Evolutionary conservation across 495 filamentous ascomycete genomes (phyloP).

Genomic region (Chaetomium tenue): DNA sequence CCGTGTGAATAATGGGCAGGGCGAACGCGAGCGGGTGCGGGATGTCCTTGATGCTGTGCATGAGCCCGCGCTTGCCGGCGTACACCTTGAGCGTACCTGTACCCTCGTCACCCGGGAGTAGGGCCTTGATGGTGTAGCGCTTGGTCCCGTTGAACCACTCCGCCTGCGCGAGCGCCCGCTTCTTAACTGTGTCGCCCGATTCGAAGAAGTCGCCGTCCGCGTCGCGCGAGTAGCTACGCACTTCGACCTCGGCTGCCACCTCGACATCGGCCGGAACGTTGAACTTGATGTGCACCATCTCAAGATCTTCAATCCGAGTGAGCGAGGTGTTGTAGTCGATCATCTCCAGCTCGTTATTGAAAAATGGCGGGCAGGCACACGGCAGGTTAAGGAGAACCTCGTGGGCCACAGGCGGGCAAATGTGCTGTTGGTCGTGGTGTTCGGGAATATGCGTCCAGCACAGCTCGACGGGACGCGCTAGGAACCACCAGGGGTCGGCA

Average conservation of each 20-base stretch:
- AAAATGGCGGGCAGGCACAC: constrained; percentile 80
- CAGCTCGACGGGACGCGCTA: constrained; percentile 77
- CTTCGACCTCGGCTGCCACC: constrained; percentile 89
- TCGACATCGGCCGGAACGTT: constrained; percentile 86
- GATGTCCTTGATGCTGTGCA: constrained; percentile 93
- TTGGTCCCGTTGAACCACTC: constrained; percentile 87
- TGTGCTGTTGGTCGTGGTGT: constrained; percentile 81
- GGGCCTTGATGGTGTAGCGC: constrained; percentile 86
- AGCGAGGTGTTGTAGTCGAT: constrained; percentile 89
- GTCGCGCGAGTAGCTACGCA: constrained; percentile 73
- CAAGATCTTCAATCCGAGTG: constrained; percentile 80
- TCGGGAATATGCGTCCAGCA: constrained; percentile 95
- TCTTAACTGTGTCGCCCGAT: constrained; percentile 80
- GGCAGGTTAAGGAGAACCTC: constrained; percentile 83
- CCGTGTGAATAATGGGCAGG: constrained; percentile 85
- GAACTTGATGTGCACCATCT: constrained; percentile 86
- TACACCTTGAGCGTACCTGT: constrained; percentile 87
- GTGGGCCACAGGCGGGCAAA: constrained; percentile 81
- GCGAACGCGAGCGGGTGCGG: constrained; percentile 88
- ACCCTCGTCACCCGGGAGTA: constrained; percentile 86
- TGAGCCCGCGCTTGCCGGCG: constrained; percentile 87
- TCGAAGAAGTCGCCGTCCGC: constrained; percentile 90
- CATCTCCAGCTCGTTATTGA: constrained; percentile 74
- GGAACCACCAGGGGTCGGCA: constrained; percentile 89
- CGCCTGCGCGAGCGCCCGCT: constrained; percentile 83